Evolutionary conservation across 1,284 basidiomycete genomes (phyloP), one percentile per base, ranked within the genome.

Genomic region (Cystobasidium slooffiae): DNA sequence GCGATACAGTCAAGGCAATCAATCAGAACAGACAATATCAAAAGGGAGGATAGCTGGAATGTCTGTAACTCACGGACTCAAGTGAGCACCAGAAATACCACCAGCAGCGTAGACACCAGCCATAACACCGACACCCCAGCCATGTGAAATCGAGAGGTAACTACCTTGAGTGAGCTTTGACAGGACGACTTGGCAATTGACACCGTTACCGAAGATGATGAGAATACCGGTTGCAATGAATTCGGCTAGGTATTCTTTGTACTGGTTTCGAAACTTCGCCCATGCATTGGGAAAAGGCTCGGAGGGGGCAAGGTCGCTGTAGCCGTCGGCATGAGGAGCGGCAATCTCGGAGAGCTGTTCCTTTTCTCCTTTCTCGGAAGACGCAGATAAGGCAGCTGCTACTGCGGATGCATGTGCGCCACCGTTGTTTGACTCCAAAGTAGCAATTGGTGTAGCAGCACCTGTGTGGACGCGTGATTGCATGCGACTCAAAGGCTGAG

Each of bases 11-110:
- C 9, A 39, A 24, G 24, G 16, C 7, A 20, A 24, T 59, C 41
- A 63, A 41, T 70, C 31, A 43, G n/a, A 6, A 12, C 8, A 16
- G 49, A 5, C 8, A 64, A n/a, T 1, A 12, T 12, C 1, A 10
- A 14, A 9, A 8, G 20, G 5, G 10, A n/a, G 39, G 37, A 43
- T 68, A 18, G 55, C 18, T 66, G 43, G 22, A 24, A n/a, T 18
- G 14, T 6, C 43, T 41, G 53, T 55, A 1, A 53, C 53, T 61
- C 44, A 66, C 53, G 72, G 74, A 64, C 72, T 75, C 24, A 75
- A 61, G 63, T 75, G 75, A 31, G 44, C 75, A 43, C 75, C 75
- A 73, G 75, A 75, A 43, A 75, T 74, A 75, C 75, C 75, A 75
- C 75, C 75, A 22, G 70, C 63, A 52, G 58, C 55, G 44, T 59